phyloP scores from a whole-genome alignment of 495 filamentous ascomycete genomes.

The Penicillium robsamsonii region DNA sequence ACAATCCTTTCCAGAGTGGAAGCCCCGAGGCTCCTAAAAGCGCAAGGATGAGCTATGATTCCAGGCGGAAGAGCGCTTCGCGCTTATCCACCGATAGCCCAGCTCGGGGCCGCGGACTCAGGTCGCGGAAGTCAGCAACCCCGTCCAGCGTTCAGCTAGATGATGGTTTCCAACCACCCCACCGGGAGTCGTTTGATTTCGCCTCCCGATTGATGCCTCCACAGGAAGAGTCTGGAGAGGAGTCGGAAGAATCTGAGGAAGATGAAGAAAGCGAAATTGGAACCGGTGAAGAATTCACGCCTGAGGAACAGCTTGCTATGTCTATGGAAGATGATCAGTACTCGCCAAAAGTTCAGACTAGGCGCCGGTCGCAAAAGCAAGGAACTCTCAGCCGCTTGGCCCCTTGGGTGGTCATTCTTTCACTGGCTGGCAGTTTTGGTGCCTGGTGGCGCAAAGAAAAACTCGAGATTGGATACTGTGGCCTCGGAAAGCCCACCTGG shows the following conservation, averaged over 20 bases:
- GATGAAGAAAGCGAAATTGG: conserved; percentile 50
- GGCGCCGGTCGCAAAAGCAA: conserved; percentile 35
- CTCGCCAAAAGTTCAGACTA: conserved; percentile 29
- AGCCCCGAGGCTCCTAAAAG: conserved; percentile 45
- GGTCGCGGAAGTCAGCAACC: conserved; percentile 35
- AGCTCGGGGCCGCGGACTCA: conserved; percentile 34
- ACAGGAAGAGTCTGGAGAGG: conserved; percentile 34
- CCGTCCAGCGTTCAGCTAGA: conserved; percentile 38
- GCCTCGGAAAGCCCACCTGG: conserved; percentile 67
- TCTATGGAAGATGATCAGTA: conserved; percentile 59
- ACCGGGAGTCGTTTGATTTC: conserved; percentile 49
- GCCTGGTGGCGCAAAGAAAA: conserved; percentile 92
- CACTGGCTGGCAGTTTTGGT: conserved; percentile 67
- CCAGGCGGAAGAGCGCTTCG: conserved; percentile 50
- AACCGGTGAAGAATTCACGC: conserved; percentile 87
- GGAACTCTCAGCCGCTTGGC: conserved; percentile 46
- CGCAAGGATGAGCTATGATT: conserved; percentile 39
- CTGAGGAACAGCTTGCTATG: conserved; percentile 80
- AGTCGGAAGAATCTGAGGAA: conserved; percentile 37
- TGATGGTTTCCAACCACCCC: conserved; percentile 35
- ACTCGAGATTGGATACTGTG: conserved; percentile 90
- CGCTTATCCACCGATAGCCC: conserved; percentile 38
- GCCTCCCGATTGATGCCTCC: conserved; percentile 26
- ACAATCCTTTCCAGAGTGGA: conserved; percentile 96
- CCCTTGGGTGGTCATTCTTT: conserved; percentile 63